phyloP scores from a whole-genome alignment of 257 asterid genomes.

The Haberlea rhodopensis region DNA sequence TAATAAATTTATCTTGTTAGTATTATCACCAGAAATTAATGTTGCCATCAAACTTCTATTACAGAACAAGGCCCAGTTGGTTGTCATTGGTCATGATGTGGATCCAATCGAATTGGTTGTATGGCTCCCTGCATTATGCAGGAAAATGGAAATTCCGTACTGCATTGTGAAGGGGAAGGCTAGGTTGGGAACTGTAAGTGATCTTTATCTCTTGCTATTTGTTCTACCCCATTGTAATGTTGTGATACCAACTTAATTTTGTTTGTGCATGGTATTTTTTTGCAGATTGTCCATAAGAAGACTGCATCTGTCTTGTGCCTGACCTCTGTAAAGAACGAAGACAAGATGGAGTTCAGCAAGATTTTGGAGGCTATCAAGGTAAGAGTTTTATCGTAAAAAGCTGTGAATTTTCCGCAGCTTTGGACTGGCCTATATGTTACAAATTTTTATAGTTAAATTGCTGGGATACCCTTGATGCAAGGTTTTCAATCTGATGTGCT shows the following conservation, averaged over 20 bases:
- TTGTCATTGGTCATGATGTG: conserved; percentile 61
- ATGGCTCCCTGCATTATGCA: conserved; percentile 68
- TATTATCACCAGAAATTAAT: not conserved
- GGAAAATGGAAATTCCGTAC: conserved; percentile 67
- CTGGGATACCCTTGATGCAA: too few species aligned
- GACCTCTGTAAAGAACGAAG: conserved; percentile 62
- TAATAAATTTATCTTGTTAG: too few species aligned
- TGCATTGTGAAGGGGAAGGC: conserved; percentile 63
- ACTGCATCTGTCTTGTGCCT: conserved; percentile 50
- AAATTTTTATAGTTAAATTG: not conserved
- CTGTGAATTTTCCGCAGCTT: not conserved
- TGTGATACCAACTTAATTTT: not conserved
- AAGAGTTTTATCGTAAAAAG: not conserved
- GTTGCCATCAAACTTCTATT: not conserved
- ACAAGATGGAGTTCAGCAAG: conserved; percentile 56
- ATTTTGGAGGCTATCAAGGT: conserved; percentile 58
- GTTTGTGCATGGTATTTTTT: not conserved
- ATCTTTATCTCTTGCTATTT: not conserved
- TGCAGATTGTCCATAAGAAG: conserved; percentile 58
- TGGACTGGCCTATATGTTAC: too few species aligned
- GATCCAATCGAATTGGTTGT: conserved; percentile 66
- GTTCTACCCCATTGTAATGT: not conserved
- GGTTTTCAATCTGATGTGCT: not conserved
- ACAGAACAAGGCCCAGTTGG: conserved; percentile 63
- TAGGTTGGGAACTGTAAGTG: conserved; percentile 53